Conservation (phyloP, 2,329 filamentous ascomycete genomes). For the Penicillium olsonii region DNA sequence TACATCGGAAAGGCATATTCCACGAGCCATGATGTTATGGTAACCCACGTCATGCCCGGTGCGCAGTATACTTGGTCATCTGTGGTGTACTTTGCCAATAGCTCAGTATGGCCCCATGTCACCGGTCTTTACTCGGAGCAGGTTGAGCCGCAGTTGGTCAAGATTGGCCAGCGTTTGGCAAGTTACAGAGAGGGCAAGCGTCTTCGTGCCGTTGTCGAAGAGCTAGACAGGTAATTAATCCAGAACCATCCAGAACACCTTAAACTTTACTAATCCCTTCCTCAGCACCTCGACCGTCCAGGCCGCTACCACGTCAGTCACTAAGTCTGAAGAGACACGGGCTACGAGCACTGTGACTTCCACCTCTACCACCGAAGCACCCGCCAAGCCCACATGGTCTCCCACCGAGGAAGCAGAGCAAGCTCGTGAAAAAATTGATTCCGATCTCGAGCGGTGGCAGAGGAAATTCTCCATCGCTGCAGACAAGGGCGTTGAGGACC, state of each 20-base stretch:
- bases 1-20: constrained; percentile 71
- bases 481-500: constrained; percentile 75
- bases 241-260: not conserved
- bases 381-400: constrained; percentile 41
- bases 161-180: constrained; percentile 86
- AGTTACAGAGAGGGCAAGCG: constrained; percentile 61
- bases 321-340: constrained; percentile 17
- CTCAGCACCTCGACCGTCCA: constrained; percentile 22
- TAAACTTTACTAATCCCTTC: constrained; percentile 9
- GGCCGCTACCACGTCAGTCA: constrained; percentile 25
- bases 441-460: constrained; percentile 84
- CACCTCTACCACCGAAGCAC: constrained; percentile 29
- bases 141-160: constrained; percentile 90
- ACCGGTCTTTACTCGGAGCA: constrained; percentile 83
- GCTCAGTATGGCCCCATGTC: constrained; percentile 77
- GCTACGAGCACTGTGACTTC: constrained; percentile 22
- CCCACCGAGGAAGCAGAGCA: constrained; percentile 45
- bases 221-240: constrained; percentile 49
- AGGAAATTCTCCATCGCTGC: constrained; percentile 82
- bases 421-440: constrained; percentile 65
- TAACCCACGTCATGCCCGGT: constrained; percentile 71
- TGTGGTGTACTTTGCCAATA: constrained; percentile 69
- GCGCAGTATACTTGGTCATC: constrained; percentile 70
- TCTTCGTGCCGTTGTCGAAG: constrained; percentile 59
- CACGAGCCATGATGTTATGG: constrained; percentile 65